Evolutionary conservation across 2,329 filamentous ascomycete genomes (phyloP).

Genomic region (Colletotrichum liaoningense): DNA sequence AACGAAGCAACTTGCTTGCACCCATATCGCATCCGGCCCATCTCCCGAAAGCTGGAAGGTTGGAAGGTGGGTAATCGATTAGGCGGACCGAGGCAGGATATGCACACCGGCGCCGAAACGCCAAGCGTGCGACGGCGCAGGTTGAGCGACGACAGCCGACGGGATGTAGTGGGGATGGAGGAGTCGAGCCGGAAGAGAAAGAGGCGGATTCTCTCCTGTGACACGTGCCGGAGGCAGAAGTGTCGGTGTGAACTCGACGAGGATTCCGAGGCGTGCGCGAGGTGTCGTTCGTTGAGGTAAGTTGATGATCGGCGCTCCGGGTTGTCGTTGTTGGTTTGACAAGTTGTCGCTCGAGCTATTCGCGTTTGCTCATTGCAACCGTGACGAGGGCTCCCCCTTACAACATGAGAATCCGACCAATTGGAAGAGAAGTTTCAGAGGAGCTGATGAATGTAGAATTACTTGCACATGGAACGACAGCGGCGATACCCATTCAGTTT

Average conservation of each 20-base stretch:
- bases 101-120: not conserved
- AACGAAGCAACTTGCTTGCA: not conserved
- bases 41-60: not conserved
- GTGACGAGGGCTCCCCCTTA: not conserved
- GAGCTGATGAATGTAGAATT: conserved; percentile 9
- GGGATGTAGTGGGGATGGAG: conserved; percentile 8
- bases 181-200: conserved; percentile 31
- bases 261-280: conserved; percentile 31
- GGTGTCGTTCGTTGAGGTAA: conserved; percentile 33
- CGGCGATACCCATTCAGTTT: conserved; percentile 28
- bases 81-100: not conserved
- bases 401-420: not conserved
- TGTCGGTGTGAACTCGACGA: conserved; percentile 33
- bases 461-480: conserved; percentile 35
- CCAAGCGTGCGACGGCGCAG: conserved; percentile 7
- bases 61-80: no score
- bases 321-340: not conserved
- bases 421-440: not conserved
- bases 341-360: no score
- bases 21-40: not conserved
- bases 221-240: conserved; percentile 35
- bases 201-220: conserved; percentile 34
- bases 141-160: conserved; percentile 26
- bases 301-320: not conserved
- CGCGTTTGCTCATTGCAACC: not conserved